phyloP scores from a whole-genome alignment of 1,284 basidiomycete genomes.

The Anthracocystis panici-leucophaei region DNA sequence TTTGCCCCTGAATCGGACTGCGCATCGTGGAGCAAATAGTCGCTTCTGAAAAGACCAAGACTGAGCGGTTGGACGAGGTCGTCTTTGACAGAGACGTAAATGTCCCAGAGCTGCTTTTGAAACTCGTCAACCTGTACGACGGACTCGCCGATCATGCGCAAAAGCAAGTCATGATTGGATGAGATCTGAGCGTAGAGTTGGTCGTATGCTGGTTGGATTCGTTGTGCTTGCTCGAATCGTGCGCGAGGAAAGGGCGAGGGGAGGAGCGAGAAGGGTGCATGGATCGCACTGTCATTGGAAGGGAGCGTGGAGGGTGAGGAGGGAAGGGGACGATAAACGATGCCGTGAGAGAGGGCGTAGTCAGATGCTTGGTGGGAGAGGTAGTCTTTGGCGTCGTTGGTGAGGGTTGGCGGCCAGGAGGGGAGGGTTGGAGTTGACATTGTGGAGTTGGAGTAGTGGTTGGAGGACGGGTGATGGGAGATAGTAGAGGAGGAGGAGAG shows the following conservation, averaged over 20 bases:
- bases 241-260: conserved; percentile 86
- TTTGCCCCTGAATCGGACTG: neutral
- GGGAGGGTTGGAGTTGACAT: conserved; percentile 28
- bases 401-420: conserved; percentile 80
- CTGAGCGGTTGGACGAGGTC: conserved; percentile 77
- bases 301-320: conserved; percentile 64
- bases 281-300: conserved; percentile 77
- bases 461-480: neutral
- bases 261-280: conserved; percentile 88
- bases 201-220: conserved; percentile 84
- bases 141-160: conserved; percentile 82
- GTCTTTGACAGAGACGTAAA: conserved; percentile 78
- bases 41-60: conserved; percentile 92
- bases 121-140: conserved; percentile 89
- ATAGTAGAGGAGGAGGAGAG: conserved; percentile 16
- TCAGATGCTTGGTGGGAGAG: conserved; percentile 80
- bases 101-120: conserved; percentile 84
- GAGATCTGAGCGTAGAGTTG: conserved; percentile 86
- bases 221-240: conserved; percentile 78
- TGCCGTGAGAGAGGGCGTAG: conserved; percentile 85
- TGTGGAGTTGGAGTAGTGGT: neutral
- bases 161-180: conserved; percentile 82
- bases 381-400: conserved; percentile 74
- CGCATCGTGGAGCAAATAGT: conserved; percentile 86
- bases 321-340: conserved; percentile 80